Evolutionary conservation across 1,139 yeast genomes (phyloP), one percentile per base, ranked within the genome.

Genomic region (Scheffersomyces quercinus): DNA sequence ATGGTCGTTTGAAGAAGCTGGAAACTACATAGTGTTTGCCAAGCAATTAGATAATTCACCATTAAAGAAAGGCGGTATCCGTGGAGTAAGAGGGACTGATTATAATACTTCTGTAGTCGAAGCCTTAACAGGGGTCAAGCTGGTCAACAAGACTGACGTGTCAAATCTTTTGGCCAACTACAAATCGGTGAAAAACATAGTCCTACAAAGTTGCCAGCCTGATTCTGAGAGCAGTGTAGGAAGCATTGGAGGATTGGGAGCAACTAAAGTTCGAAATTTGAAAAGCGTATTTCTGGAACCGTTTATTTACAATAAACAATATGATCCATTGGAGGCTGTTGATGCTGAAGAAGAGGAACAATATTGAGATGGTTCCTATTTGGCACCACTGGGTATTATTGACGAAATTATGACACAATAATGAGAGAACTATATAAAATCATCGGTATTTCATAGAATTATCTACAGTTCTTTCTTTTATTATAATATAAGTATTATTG

Each of bases 1-100:
- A 0, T 90, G 96, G 88, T 80, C 84, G 28, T 82, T 82, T 52
- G 89, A 82, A 50, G 97, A 93, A 57, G 96, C 97, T 2, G 96
- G 91, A 0, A 83, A 81, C 46, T 91, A 90, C 57, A 64, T 91
- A 16, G 81, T 73, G 5, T 65, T 69, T 54, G 62, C 79, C 29
- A 80, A 79, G 53, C 75, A 71, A 38, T 70, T 76, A 45, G 83
- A 78, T 29, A 48, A 45, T 28, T 46, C 54, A 0, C 57, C 59
- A 1, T 39, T 50, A 5, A 47, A 45, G 29, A 40, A 46, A 13
- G 48, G 44, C 35, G 45, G 45, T 20, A 52, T 52, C 14, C 43
- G 51, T 12, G 58, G 58, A 0, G 41, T 49, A 4, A 50, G 50
- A 14, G 46, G 46, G 7, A 40, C 40, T 26, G 80, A 75, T 49